phyloP scores from a whole-genome alignment of 2,329 filamentous ascomycete species.

The Pestalotiopsis sp. region DNA sequence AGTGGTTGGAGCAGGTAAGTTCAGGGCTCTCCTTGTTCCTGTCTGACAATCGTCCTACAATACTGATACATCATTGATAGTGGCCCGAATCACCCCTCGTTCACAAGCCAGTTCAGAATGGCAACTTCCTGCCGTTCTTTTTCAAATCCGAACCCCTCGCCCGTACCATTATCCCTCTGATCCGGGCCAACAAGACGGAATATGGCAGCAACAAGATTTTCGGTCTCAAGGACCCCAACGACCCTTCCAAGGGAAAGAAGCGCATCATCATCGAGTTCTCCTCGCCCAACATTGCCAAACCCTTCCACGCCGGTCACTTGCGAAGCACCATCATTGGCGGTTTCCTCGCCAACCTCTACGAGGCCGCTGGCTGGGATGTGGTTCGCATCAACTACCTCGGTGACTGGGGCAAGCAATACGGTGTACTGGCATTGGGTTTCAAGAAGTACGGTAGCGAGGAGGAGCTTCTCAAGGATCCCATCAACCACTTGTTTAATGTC shows the following conservation, averaged over 20 bases:
- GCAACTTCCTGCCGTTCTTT: constrained; percentile 78
- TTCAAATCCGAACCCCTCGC: constrained; percentile 72
- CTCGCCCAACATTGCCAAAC: constrained; percentile 77
- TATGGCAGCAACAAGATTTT: constrained; percentile 69
- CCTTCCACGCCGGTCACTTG: constrained; percentile 76
- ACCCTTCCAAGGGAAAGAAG: constrained; percentile 41
- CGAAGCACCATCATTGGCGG: constrained; percentile 78
- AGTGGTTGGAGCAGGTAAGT: constrained; percentile 64
- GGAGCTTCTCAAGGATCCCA: constrained; percentile 64
- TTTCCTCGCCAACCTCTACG: constrained; percentile 71
- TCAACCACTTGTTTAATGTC: constrained; percentile 73
- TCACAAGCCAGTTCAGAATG: constrained; percentile 67
- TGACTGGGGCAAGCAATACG: constrained; percentile 78
- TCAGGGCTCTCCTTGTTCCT: neutral
- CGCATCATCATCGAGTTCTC: constrained; percentile 72
- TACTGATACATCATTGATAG: constrained; percentile 37
- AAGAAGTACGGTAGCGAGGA: constrained; percentile 69
- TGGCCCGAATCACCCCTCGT: constrained; percentile 78
- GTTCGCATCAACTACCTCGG: constrained; percentile 75
- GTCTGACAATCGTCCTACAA: neutral
- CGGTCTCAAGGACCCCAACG: constrained; percentile 57
- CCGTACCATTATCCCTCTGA: constrained; percentile 68
- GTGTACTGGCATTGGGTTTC: constrained; percentile 70
- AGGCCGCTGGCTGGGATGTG: constrained; percentile 71
- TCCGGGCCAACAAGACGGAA: constrained; percentile 61